Conservation (phyloP, 1,139 yeast genomes). For the Hanseniaspora gamundiae region DNA sequence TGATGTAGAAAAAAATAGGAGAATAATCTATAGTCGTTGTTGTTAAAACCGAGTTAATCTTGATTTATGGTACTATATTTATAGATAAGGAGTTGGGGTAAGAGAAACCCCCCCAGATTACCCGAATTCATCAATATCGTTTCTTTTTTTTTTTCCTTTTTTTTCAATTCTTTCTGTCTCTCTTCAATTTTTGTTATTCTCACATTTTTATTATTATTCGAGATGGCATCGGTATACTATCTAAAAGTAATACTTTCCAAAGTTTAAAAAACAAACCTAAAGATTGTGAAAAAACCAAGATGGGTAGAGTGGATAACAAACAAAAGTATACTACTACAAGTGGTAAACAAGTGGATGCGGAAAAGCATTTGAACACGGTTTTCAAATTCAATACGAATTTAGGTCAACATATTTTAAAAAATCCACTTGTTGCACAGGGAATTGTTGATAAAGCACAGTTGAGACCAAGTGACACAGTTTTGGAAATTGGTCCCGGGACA, state of each 20-base stretch:
- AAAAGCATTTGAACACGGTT: slow-evolving; percentile 64
- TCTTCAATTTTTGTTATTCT: neutral
- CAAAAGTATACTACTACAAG: slow-evolving; percentile 27
- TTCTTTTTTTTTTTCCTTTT: neutral
- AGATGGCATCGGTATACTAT: too few relatives aligned
- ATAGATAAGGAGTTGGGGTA: too few relatives aligned
- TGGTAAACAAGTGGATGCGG: slow-evolving; percentile 41
- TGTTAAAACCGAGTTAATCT: too few relatives aligned
- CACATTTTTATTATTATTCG: neutral
- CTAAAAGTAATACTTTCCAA: too few relatives aligned
- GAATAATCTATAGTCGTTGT: too few relatives aligned
- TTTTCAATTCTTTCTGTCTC: neutral
- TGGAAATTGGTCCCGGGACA: slow-evolving; percentile 99
- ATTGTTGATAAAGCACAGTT: slow-evolving; percentile 94
- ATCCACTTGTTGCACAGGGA: slow-evolving; percentile 94
- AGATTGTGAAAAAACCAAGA: slow-evolving; percentile 5
- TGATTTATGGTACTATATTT: too few relatives aligned
- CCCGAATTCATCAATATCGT: too few relatives aligned
- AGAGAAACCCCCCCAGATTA: too few relatives aligned
- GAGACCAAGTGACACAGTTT: slow-evolving; percentile 81
- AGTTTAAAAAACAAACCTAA: too few relatives aligned
- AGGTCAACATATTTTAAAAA: slow-evolving; percentile 94
- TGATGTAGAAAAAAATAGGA: too few relatives aligned
- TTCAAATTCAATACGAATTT: slow-evolving; percentile 92
- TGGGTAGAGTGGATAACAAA: slow-evolving; percentile 25